Base-by-base conservation (phyloP, 768 basidiomycete species). In the Pleurotus tuber-regium region DNA sequence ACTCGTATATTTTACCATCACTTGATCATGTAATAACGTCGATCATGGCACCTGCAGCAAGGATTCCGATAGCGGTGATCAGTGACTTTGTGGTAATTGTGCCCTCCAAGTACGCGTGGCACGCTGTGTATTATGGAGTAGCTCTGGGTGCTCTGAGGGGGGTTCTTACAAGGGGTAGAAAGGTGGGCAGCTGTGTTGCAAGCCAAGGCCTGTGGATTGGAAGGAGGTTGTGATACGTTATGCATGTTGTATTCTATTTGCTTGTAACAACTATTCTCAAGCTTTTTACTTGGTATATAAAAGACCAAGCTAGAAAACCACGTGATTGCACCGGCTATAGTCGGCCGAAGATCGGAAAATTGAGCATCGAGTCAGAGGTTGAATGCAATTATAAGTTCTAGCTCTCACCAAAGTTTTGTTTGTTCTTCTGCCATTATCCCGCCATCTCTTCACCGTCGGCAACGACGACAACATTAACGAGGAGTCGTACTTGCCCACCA, bases 291-390 rank as follows among this genome's bases (percentile, higher is more conserved):
- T n/a, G n/a, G n/a, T n/a, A n/a, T n/a, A n/a, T n/a, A n/a, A n/a
- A n/a, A n/a, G n/a, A n/a, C n/a, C n/a, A n/a, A n/a, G n/a, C n/a
- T n/a, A n/a, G n/a, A n/a, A n/a, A n/a, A n/a, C n/a, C n/a, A n/a
- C n/a, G n/a, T n/a, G n/a, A n/a, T n/a, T 41, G 33, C 36, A 21
- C 47, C 52, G 52, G 52, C 52, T 44, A 26, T 52, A 43, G 42
- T 52, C 51, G 51, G 52, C 42, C 42, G 42, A 43, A 16, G 21
- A 33, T 14, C 36, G 18, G 18, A 18, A 48, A 43, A 12, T 33
- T 33, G 47, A 49, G 24, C 8, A 14, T 23, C 26, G 26, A 26
- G 29, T 23, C 26, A 31, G 14, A 16, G 31, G 14, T 23, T 8
- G 29, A 16, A 18, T 30, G 25, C 18, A 30, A 30, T 49, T 30